Conservation (phyloP, 768 basidiomycete genomes). For the Coprinopsis strossmayeri region DNA sequence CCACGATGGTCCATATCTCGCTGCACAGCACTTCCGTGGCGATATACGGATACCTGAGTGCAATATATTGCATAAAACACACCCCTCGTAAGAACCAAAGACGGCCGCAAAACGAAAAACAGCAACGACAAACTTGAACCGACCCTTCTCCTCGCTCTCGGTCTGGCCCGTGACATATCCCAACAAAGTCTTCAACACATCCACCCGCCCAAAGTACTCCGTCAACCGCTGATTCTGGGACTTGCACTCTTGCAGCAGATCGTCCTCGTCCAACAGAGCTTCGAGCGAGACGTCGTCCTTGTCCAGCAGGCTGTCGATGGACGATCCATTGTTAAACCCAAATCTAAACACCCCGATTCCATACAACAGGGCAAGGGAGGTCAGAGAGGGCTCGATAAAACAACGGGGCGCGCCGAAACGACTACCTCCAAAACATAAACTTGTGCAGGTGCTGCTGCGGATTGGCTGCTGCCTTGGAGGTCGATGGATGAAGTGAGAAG, state of each 20-base stretch:
- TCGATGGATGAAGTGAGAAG: not conserved
- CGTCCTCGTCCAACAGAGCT: constrained; percentile 88
- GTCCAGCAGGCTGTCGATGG: constrained; percentile 86
- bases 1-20: constrained; percentile 92
- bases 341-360: too few species aligned
- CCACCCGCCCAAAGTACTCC: constrained; percentile 78
- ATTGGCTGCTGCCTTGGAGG: not conserved
- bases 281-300: constrained; percentile 87
- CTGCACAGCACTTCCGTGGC: constrained; percentile 94
- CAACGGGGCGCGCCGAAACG: not conserved
- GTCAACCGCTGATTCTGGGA: constrained; percentile 85
- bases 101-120: constrained; percentile 8
- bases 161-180: constrained; percentile 86
- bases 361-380: not conserved
- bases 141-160: constrained; percentile 69
- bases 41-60: constrained; percentile 77
- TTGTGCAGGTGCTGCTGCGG: not conserved
- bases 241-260: constrained; percentile 93
- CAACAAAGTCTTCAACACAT: constrained; percentile 73
- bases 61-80: not conserved
- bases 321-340: constrained; percentile 83
- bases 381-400: too few species aligned
- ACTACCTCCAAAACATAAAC: constrained; percentile 15
- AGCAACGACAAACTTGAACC: constrained; percentile 64
- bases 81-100: too few species aligned